Percentiles rank a stretch among this genome's conserved stretches.
These are phyloP conservation scores for Suhomyces anneliseae DNA, from an alignment of 1,139 yeast species.

Conservation along the genomic window DNA sequence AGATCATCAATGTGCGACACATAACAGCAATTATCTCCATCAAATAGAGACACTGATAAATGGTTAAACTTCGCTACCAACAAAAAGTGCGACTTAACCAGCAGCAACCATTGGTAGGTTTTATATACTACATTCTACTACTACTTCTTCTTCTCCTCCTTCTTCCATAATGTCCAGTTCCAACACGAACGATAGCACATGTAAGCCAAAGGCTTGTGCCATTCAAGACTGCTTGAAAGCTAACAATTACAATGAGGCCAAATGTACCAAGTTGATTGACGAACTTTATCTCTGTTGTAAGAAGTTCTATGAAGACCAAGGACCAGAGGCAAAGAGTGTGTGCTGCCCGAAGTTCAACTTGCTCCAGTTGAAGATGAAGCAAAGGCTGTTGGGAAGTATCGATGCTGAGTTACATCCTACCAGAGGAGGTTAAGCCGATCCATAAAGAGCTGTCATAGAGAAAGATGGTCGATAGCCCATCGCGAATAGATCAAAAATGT, in stretches of 20 bases:
- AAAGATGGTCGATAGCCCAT: not conserved
- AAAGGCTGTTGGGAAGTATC: conserved; percentile 49
- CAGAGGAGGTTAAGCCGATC: conserved; percentile 3
- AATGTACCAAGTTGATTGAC: conserved; percentile 60
- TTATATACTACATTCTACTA: not conserved
- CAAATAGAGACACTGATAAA: too few species aligned
- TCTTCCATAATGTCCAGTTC: conserved; percentile 6
- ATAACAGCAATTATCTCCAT: too few species aligned
- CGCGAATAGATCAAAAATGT: not conserved
- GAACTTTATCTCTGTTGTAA: conserved; percentile 62
- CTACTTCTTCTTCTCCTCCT: not conserved
- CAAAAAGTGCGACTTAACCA: conserved; percentile 5
- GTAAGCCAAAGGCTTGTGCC: conserved; percentile 69
- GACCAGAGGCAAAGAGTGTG: conserved; percentile 53
- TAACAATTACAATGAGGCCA: conserved; percentile 59
- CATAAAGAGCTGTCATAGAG: not conserved
- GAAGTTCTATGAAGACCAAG: conserved; percentile 52
- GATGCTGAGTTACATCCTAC: conserved; percentile 49
- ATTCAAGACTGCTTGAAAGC: conserved; percentile 63
- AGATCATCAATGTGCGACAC: too few species aligned
- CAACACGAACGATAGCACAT: conserved; percentile 40
- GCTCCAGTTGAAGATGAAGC: conserved; percentile 57
- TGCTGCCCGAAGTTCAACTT: conserved; percentile 66
- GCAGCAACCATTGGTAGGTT: not conserved
- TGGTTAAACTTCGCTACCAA: not conserved